phyloP scores from a whole-genome alignment of 169 alveolate genomes.

The Eimeria sp. region DNA sequence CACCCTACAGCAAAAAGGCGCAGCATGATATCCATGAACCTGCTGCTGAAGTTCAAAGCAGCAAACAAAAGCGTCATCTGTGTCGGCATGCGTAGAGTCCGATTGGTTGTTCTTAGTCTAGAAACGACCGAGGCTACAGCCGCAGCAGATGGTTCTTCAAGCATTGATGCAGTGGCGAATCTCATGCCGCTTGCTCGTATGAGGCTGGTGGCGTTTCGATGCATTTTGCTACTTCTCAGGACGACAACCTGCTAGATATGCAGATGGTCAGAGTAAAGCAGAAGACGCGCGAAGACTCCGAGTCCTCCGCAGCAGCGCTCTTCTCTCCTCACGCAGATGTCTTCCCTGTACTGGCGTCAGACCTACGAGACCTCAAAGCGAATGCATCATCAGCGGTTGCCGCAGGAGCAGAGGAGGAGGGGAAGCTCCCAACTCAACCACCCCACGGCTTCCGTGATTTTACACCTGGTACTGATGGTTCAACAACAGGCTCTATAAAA shows the following conservation, averaged over 20 bases:
- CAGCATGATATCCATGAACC: background rate
- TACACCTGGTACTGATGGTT: background rate
- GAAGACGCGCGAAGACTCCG: background rate
- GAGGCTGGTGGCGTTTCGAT: background rate
- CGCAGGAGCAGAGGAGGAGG: background rate
- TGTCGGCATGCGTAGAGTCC: background rate
- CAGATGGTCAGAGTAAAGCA: background rate
- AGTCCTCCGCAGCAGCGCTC: background rate
- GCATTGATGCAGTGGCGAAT: background rate
- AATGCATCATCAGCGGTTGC: background rate
- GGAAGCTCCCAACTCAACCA: background rate
- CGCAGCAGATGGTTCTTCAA: background rate
- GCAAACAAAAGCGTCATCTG: background rate
- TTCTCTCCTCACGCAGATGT: background rate
- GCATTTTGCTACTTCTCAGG: background rate
- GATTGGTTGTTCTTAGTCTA: background rate
- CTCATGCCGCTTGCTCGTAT: background rate
- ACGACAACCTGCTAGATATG: background rate
- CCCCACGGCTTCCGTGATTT: background rate
- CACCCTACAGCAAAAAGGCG: too few species aligned
- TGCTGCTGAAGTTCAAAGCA: background rate
- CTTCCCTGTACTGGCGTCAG: background rate
- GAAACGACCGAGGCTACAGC: background rate
- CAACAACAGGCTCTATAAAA: background rate
- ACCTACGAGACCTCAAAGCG: background rate